phyloP scores from a whole-genome alignment of 139 green algal species.

The Tetradesmus lagerheimii region DNA sequence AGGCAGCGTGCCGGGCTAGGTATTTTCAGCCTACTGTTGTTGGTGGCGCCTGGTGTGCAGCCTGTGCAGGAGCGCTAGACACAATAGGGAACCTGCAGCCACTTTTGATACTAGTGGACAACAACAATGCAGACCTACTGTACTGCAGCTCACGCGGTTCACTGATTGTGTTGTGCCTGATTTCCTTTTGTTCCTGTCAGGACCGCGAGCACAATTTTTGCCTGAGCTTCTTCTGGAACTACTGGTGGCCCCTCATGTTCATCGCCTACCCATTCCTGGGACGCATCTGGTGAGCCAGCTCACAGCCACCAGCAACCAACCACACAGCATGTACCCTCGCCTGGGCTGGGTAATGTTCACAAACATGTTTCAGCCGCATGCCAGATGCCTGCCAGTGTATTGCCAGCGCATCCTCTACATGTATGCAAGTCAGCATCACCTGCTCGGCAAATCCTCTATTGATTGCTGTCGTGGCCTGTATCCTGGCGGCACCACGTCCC shows the following conservation, averaged over 20 bases:
- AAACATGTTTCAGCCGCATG: no score
- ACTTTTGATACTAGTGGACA: background rate
- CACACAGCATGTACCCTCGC: no score
- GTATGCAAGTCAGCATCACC: no score
- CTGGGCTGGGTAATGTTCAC: no score
- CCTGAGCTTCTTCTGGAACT: conserved; percentile 85
- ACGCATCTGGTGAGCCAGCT: conserved; percentile 72
- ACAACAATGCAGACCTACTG: no score
- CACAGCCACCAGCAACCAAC: background rate
- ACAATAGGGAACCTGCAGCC: background rate
- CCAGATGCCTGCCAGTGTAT: no score
- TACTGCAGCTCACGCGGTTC: no score
- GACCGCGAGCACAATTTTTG: conserved; percentile 79
- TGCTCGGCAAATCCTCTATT: no score
- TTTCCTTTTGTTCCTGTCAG: conserved; percentile 67
- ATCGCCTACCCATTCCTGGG: conserved; percentile 85
- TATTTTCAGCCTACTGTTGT: background rate
- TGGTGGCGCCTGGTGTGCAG: background rate
- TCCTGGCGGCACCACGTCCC: background rate
- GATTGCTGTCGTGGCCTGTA: no score
- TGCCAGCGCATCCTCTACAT: no score
- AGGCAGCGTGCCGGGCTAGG: background rate
- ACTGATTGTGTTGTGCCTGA: conserved; percentile 58
- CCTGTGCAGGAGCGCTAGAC: background rate
- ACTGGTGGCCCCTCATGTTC: conserved; percentile 87